Conservation (phyloP, 805 yeast genomes). For the Grigorovia jiainica region DNA sequence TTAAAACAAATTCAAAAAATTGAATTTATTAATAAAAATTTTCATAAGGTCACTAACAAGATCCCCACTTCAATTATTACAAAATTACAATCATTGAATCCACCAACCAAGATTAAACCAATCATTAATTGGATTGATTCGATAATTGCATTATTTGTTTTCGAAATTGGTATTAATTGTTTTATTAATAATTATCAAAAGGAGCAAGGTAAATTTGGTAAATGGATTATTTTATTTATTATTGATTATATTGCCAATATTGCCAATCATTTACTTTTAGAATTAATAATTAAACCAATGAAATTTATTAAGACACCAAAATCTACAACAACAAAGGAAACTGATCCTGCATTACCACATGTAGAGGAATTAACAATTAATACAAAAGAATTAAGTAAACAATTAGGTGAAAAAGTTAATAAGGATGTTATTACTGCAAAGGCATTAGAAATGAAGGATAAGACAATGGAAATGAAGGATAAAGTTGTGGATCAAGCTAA, state of each 20-base stretch:
- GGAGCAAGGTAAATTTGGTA: conserved; percentile 16
- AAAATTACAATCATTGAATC: too few relatives aligned
- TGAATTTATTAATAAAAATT: too few relatives aligned
- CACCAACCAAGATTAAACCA: too few relatives aligned
- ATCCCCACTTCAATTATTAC: too few relatives aligned
- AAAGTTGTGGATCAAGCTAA: conserved; percentile 17
- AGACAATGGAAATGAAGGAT: conserved; percentile 3
- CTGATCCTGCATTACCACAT: conserved; percentile 15
- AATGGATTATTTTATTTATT: conserved; percentile 23
- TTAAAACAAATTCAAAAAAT: too few relatives aligned
- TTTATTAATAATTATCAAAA: conserved; percentile 6
- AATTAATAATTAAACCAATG: conserved; percentile 23
- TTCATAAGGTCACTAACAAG: too few relatives aligned
- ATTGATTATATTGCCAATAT: conserved; percentile 26
- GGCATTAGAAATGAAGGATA: conserved; percentile 10
- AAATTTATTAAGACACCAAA: conserved; percentile 5
- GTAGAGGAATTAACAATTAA: conserved; percentile 22
- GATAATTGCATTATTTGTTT: conserved; percentile 18
- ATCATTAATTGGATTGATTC: conserved; percentile 20
- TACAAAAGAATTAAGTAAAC: conserved; percentile 20
- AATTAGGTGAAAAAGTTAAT: conserved; percentile 17
- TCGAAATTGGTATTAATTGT: conserved; percentile 25
- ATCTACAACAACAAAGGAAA: background rate
- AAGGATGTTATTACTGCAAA: conserved; percentile 5
- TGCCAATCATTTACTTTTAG: conserved; percentile 20